A percentile compares a stretch with the other conserved stretches of the same genome.
Conservation (phyloP, 2,329 filamentous ascomycete species). For the Fusarium tanahbumbuense region DNA sequence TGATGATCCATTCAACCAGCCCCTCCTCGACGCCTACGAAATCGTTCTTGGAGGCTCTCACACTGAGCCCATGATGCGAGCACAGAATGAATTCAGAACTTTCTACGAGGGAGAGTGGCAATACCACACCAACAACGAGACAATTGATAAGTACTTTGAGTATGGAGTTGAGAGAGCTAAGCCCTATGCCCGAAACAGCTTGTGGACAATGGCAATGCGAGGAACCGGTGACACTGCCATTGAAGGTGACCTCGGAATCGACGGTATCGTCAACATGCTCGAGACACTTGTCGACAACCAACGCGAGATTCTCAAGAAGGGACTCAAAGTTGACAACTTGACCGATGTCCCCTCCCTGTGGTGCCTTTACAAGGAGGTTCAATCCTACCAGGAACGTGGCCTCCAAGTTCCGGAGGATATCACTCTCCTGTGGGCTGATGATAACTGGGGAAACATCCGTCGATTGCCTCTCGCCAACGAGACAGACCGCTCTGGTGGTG, state of each 20-base stretch:
- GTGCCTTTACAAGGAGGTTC: slow-evolving; percentile 75
- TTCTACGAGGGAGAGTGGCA: slow-evolving; percentile 73
- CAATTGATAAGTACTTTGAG: slow-evolving; percentile 74
- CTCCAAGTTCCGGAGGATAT: slow-evolving; percentile 71
- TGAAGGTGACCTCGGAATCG: slow-evolving; percentile 60
- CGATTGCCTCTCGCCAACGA: slow-evolving; percentile 67
- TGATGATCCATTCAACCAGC: slow-evolving; percentile 75
- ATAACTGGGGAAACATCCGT: slow-evolving; percentile 71
- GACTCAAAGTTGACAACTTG: slow-evolving; percentile 16
- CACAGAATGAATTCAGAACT: slow-evolving; percentile 66
- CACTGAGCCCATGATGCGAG: slow-evolving; percentile 76
- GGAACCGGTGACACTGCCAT: slow-evolving; percentile 74
- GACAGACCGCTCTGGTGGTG: slow-evolving; percentile 64
- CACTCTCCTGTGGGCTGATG: slow-evolving; percentile 71
- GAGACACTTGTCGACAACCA: slow-evolving; percentile 40
- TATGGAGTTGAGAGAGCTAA: slow-evolving; percentile 74
- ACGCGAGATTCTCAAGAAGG: slow-evolving; percentile 53
- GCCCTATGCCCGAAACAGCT: slow-evolving; percentile 71
- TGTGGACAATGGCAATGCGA: slow-evolving; percentile 78
- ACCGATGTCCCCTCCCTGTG: slow-evolving; percentile 61
- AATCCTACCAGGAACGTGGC: slow-evolving; percentile 69
- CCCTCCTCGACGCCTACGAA: slow-evolving; percentile 77
- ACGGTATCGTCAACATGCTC: slow-evolving; percentile 56
- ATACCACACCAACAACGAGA: slow-evolving; percentile 76
- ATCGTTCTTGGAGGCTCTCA: slow-evolving; percentile 80